Conservation (phyloP, 2,329 filamentous ascomycete genomes). For the Nemania diffusa region DNA sequence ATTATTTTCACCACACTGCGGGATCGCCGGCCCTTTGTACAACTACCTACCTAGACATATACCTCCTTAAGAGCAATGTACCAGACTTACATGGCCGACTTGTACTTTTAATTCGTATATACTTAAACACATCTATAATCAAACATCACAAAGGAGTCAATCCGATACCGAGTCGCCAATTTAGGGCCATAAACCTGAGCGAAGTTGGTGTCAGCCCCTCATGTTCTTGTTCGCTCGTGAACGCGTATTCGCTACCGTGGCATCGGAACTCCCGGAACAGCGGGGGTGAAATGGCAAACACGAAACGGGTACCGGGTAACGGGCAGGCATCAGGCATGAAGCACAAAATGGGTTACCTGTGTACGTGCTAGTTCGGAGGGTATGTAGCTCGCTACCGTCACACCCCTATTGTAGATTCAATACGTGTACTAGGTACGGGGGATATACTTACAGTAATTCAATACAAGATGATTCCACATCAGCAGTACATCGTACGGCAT, state of each 20-base stretch:
- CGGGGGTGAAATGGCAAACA: background rate
- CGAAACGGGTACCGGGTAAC: background rate
- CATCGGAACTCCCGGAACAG: conserved; percentile 23
- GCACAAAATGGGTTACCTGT: background rate
- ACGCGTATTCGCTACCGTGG: conserved; percentile 19
- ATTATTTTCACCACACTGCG: background rate
- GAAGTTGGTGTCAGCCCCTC: background rate
- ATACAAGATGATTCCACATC: no score
- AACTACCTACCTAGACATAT: background rate
- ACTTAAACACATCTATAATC: background rate
- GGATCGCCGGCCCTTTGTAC: background rate
- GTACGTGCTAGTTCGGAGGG: no score
- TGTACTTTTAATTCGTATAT: background rate
- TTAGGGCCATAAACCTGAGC: background rate
- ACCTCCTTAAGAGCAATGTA: background rate
- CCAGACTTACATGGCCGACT: background rate
- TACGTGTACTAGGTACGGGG: background rate
- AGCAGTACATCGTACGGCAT: no score
- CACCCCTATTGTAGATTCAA: background rate
- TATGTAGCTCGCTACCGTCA: conserved; percentile 1
- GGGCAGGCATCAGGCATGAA: background rate
- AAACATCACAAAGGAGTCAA: background rate
- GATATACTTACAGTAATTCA: background rate
- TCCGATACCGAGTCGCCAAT: background rate
- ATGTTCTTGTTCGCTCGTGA: background rate